Evolutionary conservation across 305 asterid species (phyloP).

Genomic region (Fraxinus greggii): DNA sequence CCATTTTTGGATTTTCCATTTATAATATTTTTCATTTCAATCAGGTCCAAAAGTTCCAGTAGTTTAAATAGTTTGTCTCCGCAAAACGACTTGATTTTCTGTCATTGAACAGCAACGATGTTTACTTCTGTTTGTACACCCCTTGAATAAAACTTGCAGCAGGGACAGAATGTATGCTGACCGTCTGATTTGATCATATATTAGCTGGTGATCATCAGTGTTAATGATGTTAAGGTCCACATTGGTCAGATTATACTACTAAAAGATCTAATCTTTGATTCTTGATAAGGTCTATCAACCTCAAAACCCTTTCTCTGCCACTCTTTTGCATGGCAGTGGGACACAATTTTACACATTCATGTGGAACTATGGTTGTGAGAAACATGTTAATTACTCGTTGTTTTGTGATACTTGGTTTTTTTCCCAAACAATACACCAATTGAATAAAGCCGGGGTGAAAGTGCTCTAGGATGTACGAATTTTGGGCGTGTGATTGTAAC

Average conservation of each 20-base stretch:
- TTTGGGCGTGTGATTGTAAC: not conserved
- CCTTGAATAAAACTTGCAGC: conserved; percentile 27
- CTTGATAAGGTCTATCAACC: conserved; percentile 51
- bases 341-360: conserved; percentile 11
- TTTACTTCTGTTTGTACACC: conserved; percentile 12
- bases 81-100: conserved; percentile 31
- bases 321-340: conserved; percentile 38
- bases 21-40: conserved; percentile 26
- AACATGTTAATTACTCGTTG: not conserved
- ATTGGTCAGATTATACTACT: conserved; percentile 31
- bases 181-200: conserved; percentile 34
- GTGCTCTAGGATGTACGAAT: not conserved
- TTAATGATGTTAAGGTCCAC: conserved; percentile 41
- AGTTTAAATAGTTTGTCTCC: conserved; percentile 36
- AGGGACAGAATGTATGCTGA: conserved; percentile 30
- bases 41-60: conserved; percentile 27
- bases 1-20: conserved; percentile 27
- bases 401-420: not conserved
- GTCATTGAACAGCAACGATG: conserved; percentile 29
- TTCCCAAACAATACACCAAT: not conserved
- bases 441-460: not conserved
- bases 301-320: conserved; percentile 32
- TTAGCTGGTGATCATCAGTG: conserved; percentile 33
- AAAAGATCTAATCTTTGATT: conserved; percentile 61
- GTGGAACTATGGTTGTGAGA: not conserved